phyloP scores from a whole-genome alignment of 129 eudicot species.

The Logfia minima region DNA sequence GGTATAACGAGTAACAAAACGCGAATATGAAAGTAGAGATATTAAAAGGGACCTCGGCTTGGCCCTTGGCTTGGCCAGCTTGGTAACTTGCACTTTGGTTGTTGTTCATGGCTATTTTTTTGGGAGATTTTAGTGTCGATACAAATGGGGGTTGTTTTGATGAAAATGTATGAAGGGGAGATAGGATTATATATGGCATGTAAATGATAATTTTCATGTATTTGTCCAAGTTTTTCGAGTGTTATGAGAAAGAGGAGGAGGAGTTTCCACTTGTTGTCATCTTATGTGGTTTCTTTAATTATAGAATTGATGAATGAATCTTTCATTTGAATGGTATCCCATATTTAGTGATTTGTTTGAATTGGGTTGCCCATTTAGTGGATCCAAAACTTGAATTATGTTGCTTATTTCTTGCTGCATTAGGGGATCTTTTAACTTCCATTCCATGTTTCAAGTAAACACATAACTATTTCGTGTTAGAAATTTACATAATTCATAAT shows the following conservation, averaged over 20 bases:
- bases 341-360: background rate
- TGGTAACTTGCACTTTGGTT: constrained; percentile 42
- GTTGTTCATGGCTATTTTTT: constrained; percentile 37
- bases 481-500: no score
- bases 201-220: constrained; percentile 19
- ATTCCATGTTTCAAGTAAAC: no score
- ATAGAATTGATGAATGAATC: background rate
- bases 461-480: no score
- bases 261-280: constrained; percentile 13
- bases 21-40: constrained; percentile 1
- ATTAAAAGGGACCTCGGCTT: constrained; percentile 42
- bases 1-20: background rate
- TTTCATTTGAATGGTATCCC: background rate
- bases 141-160: constrained; percentile 8
- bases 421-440: background rate
- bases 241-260: constrained; percentile 21
- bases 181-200: constrained; percentile 26
- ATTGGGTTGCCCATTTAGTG: background rate
- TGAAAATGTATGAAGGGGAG: constrained; percentile 16
- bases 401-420: background rate
- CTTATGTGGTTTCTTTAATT: background rate
- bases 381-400: background rate
- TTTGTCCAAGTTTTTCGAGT: constrained; percentile 25
- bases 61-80: constrained; percentile 71
- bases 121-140: background rate